phyloP scores from a whole-genome alignment of 1,284 basidiomycete species.

The Phellinidium pouzarii region DNA sequence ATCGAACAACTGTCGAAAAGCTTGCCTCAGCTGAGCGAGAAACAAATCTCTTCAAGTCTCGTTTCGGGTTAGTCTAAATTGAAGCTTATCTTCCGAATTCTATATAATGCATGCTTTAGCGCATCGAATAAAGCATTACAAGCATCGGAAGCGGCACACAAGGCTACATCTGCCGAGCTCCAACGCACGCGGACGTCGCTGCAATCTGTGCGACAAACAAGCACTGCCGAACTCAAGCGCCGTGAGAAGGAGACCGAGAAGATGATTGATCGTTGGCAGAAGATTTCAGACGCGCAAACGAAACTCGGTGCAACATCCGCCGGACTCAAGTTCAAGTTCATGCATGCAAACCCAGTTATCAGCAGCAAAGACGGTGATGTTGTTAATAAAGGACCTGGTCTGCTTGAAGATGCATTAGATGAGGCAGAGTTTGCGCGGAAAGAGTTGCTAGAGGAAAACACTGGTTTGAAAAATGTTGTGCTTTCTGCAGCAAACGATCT shows the following conservation, averaged over 20 bases:
- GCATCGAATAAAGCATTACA: slow-evolving; percentile 48
- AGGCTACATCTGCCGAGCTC: slow-evolving; percentile 58
- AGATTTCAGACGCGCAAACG: slow-evolving; percentile 59
- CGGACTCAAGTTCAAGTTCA: slow-evolving; percentile 36
- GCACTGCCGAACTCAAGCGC: slow-evolving; percentile 73
- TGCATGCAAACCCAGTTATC: slow-evolving; percentile 46
- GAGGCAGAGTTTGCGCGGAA: slow-evolving; percentile 66
- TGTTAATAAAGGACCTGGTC: slow-evolving; percentile 44
- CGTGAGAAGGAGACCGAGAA: slow-evolving; percentile 77
- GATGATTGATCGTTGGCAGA: slow-evolving; percentile 71
- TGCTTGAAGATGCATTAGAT: slow-evolving; percentile 65
- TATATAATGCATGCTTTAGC: slow-evolving; percentile 31
- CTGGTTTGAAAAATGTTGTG: slow-evolving; percentile 60
- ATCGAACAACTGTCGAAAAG: slow-evolving; percentile 47
- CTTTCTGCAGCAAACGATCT: slow-evolving; percentile 66
- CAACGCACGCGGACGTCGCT: slow-evolving; percentile 58
- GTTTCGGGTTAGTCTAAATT: slow-evolving; percentile 48
- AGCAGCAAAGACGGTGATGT: slow-evolving; percentile 39
- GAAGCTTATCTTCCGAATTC: background rate
- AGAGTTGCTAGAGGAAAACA: slow-evolving; percentile 65
- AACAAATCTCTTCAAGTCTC: slow-evolving; percentile 63
- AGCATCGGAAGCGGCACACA: slow-evolving; percentile 56
- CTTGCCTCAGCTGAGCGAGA: slow-evolving; percentile 71
- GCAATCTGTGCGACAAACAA: slow-evolving; percentile 57
- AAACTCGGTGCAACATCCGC: slow-evolving; percentile 39